Evolutionary conservation across 805 yeast species (phyloP).

Genomic region (Wickerhamomyces subpelliculosus): DNA sequence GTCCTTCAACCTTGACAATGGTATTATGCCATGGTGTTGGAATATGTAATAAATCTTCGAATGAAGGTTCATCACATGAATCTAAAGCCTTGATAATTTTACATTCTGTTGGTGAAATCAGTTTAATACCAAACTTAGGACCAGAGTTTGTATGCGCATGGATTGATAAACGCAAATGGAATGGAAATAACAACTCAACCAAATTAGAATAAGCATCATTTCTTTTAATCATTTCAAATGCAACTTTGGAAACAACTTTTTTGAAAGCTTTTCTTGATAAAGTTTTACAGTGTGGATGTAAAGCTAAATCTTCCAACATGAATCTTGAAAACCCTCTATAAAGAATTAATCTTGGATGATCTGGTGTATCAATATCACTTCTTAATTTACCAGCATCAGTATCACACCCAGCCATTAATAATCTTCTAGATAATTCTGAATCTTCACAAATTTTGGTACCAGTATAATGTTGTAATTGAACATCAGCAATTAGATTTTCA

Average conservation of each 20-base stretch:
- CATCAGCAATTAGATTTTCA: slow-evolving; percentile 23
- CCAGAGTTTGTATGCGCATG: slow-evolving; percentile 56
- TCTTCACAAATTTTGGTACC: slow-evolving; percentile 30
- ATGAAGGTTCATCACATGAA: slow-evolving; percentile 32
- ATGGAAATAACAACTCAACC: slow-evolving; percentile 53
- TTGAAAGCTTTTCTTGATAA: slow-evolving; percentile 42
- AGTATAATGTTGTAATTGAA: slow-evolving; percentile 28
- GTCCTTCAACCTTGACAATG: slow-evolving; percentile 36
- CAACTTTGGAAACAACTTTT: slow-evolving; percentile 43
- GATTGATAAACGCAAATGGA: slow-evolving; percentile 51
- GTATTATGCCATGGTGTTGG: slow-evolving; percentile 67
- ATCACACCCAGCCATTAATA: slow-evolving; percentile 38
- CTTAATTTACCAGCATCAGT: slow-evolving; percentile 59
- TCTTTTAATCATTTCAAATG: slow-evolving; percentile 59
- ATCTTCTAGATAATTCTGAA: slow-evolving; percentile 33
- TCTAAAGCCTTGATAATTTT: slow-evolving; percentile 38
- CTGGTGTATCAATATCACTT: slow-evolving; percentile 48
- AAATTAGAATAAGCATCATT: slow-evolving; percentile 61
- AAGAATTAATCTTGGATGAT: slow-evolving; percentile 45
- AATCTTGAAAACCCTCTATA: slow-evolving; percentile 54
- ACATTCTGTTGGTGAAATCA: slow-evolving; percentile 38
- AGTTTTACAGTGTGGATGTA: slow-evolving; percentile 30
- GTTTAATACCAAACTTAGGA: slow-evolving; percentile 51
- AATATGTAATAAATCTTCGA: slow-evolving; percentile 49
- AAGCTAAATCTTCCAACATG: slow-evolving; percentile 51